Percentiles rank a stretch among this genome's conserved stretches.
These are phyloP conservation scores for Discostella stelligeroides DNA, from an alignment of 108 stramenopile genomes.

Conservation along the genomic window DNA sequence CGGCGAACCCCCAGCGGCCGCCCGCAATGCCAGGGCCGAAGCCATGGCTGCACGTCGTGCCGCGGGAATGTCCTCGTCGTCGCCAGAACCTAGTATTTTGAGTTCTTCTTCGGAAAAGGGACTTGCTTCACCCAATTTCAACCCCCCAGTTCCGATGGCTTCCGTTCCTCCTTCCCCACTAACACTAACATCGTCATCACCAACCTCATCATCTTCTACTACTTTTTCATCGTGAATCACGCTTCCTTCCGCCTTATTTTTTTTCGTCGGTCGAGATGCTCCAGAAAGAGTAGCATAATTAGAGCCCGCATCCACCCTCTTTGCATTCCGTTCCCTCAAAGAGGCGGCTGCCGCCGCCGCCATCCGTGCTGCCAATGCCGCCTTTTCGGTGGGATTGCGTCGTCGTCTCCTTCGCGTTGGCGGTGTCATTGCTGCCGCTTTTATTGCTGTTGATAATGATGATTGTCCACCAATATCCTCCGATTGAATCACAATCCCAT, in stretches of 20 bases:
- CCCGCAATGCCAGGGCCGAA: constrained; percentile 39
- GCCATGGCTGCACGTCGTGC: constrained; percentile 49
- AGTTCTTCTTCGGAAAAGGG: constrained; percentile 19
- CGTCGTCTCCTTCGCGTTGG: constrained; percentile 10
- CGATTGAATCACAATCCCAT: too few species aligned
- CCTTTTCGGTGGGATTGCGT: constrained; percentile 38
- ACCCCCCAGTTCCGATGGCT: neutral
- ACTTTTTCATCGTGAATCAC: neutral
- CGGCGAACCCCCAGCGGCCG: constrained; percentile 40
- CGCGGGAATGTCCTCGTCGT: constrained; percentile 50
- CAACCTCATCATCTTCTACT: neutral
- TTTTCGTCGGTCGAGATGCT: neutral
- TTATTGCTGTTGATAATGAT: neutral
- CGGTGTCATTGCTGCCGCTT: too few species aligned
- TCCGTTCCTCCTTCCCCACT: neutral
- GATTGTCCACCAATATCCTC: neutral
- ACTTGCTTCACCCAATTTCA: neutral
- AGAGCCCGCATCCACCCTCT: constrained; percentile 25
- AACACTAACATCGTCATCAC: neutral
- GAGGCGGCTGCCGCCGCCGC: constrained; percentile 44
- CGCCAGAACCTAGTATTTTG: constrained; percentile 19
- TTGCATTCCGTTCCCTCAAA: constrained; percentile 14
- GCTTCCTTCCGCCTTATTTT: neutral
- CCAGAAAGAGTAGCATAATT: constrained; percentile 24
- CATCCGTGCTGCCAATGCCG: constrained; percentile 34